These are phyloP conservation scores for Holtermannia corniformis DNA, from an alignment of 768 basidiomycete species.

Conservation along the genomic window DNA sequence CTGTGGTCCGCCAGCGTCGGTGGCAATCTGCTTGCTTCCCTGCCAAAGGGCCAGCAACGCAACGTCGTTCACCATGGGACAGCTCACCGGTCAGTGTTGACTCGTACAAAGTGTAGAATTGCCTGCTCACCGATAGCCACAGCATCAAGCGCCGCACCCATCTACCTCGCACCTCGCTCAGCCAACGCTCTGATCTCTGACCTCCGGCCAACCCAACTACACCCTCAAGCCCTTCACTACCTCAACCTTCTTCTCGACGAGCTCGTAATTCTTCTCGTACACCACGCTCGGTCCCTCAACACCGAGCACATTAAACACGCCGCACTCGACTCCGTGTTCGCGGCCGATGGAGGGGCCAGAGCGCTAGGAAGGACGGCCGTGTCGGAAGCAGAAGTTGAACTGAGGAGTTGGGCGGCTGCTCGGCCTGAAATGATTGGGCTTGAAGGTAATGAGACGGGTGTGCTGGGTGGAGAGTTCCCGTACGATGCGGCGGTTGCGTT, in stretches of 20 bases:
- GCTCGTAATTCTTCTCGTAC: constrained; percentile 23
- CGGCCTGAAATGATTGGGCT: constrained; percentile 9
- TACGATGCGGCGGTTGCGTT: constrained; percentile 47
- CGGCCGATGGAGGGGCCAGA: constrained; percentile 12
- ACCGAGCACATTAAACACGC: constrained; percentile 26
- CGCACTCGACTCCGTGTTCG: constrained; percentile 35
- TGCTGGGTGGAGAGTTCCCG: constrained; percentile 21
- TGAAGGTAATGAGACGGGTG: constrained; percentile 21
- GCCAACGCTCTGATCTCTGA: constrained; percentile 89
- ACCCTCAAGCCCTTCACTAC: constrained; percentile 58
- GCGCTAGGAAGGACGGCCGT: constrained; percentile 82
- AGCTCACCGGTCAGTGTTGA: too few relatives aligned
- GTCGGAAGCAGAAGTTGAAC: constrained; percentile 83
- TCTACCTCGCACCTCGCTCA: constrained; percentile 70
- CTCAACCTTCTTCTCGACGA: constrained; percentile 39
- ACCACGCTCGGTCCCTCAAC: constrained; percentile 25
- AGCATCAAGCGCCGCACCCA: too few relatives aligned
- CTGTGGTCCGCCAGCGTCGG: too few relatives aligned
- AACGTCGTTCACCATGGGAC: too few relatives aligned
- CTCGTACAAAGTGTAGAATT: too few relatives aligned
- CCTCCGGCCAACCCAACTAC: constrained; percentile 79
- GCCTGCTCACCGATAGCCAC: too few relatives aligned
- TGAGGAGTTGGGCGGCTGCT: constrained; percentile 57
- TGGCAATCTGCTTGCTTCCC: too few relatives aligned
- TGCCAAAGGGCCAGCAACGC: too few relatives aligned